These are phyloP conservation scores for Pouteria glomerata DNA, from an alignment of 148 eudicot genomes.

Conservation along the genomic window DNA sequence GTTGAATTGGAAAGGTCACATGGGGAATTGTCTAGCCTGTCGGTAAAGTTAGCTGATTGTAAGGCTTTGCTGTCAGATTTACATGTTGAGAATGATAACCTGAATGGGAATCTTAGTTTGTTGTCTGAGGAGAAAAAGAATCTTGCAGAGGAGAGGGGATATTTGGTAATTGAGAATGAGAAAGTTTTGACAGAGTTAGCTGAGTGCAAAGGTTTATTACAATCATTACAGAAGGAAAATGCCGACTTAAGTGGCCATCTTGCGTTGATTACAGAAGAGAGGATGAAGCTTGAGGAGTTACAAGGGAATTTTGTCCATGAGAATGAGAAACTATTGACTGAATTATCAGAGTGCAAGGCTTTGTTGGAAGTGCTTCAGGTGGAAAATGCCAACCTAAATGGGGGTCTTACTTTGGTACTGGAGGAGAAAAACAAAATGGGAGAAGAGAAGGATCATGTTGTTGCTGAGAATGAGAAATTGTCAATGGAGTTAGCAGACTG, in stretches of 20 bases:
- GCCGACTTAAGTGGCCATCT: constrained; percentile 22
- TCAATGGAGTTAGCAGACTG: constrained; percentile 22
- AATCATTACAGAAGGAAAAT: constrained; percentile 21
- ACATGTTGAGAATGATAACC: constrained; percentile 49
- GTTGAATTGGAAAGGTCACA: constrained; percentile 42
- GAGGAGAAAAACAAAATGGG: constrained; percentile 15
- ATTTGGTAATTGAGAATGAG: constrained; percentile 30
- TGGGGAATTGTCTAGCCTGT: constrained; percentile 34
- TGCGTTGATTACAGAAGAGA: constrained; percentile 24
- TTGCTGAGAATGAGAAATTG: constrained; percentile 14
- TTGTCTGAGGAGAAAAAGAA: constrained; percentile 46
- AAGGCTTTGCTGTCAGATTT: constrained; percentile 44
- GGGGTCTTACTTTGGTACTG: constrained; percentile 6
- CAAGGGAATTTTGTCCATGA: constrained; percentile 20
- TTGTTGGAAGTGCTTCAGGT: constrained; percentile 27
- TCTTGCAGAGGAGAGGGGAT: constrained; percentile 37
- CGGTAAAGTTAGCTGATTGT: constrained; percentile 44
- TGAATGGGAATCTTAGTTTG: constrained; percentile 28
- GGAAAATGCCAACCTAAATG: constrained; percentile 22
- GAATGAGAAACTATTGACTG: constrained; percentile 37
- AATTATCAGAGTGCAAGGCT: constrained; percentile 20
- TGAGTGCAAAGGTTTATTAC: constrained; percentile 26
- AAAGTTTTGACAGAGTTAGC: constrained; percentile 40
- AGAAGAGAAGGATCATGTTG: constrained; percentile 14
- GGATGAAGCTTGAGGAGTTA: constrained; percentile 31